phyloP scores from a whole-genome alignment of 768 basidiomycete genomes.

The Strobilomyces confusus region DNA sequence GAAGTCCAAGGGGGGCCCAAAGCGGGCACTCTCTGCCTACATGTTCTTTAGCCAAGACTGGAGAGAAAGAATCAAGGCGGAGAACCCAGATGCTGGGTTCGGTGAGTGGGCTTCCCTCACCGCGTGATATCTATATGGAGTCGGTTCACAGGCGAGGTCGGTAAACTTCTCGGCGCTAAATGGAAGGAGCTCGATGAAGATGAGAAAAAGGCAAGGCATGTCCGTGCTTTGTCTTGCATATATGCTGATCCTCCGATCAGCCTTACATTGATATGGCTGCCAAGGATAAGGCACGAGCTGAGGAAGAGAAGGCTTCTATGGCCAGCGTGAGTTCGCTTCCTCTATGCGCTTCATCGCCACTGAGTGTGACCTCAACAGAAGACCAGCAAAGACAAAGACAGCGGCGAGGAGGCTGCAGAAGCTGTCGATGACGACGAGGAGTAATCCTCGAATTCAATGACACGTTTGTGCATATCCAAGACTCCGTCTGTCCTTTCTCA shows the following conservation, averaged over 20 bases:
- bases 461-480: constrained; percentile 17
- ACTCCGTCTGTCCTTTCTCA: constrained; percentile 6
- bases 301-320: constrained; percentile 63
- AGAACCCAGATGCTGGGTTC: constrained; percentile 93
- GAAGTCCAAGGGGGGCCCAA: constrained; percentile 63
- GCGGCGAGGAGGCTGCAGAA: constrained; percentile 33
- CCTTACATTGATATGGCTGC: constrained; percentile 87
- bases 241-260: constrained; percentile 37
- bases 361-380: constrained; percentile 16
- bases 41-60: constrained; percentile 99
- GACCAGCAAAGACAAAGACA: constrained; percentile 27
- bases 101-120: constrained; percentile 44
- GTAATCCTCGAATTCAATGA: constrained; percentile 17
- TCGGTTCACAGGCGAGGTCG: constrained; percentile 68
- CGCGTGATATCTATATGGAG: constrained; percentile 2
- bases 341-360: background rate
- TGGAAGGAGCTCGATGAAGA: constrained; percentile 94
- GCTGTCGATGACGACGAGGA: constrained; percentile 41
- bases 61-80: constrained; percentile 91
- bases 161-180: constrained; percentile 91
- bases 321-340: constrained; percentile 32
- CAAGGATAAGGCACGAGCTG: constrained; percentile 83
- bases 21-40: constrained; percentile 92
- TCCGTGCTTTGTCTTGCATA: background rate
- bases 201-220: constrained; percentile 78